A percentile compares a stretch with the other conserved stretches of the same genome.
Evolutionary conservation across 345 rosid species (phyloP).

Genomic region (Hibiscus mutabilis): DNA sequence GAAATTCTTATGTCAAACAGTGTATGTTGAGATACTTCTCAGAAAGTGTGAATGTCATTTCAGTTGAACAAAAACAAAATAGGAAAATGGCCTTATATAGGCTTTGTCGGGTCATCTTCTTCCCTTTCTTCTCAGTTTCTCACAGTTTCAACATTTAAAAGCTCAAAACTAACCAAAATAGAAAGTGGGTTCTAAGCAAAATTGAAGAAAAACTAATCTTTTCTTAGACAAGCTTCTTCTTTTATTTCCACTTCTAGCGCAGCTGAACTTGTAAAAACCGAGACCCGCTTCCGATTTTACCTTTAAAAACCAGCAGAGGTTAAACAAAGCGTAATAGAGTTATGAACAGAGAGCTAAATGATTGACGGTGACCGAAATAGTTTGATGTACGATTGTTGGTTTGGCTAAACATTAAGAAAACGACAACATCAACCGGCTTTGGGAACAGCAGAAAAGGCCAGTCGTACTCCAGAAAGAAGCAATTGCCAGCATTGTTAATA

Average conservation of each 20-base stretch:
- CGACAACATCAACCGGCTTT: background rate
- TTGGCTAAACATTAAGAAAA: background rate
- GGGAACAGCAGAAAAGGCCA: background rate
- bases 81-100: background rate
- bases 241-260: background rate
- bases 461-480: background rate
- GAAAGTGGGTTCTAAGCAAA: background rate
- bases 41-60: background rate
- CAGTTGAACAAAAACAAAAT: background rate
- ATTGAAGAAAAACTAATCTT: slow-evolving; percentile 4
- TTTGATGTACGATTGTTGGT: background rate
- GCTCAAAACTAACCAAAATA: background rate
- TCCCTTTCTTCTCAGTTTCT: background rate
- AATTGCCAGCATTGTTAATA: background rate
- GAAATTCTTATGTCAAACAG: background rate
- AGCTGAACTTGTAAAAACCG: background rate
- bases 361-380: background rate
- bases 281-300: slow-evolving; percentile 4
- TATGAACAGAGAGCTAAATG: background rate
- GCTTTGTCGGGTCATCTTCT: background rate
- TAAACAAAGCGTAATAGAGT: background rate
- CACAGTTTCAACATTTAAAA: background rate
- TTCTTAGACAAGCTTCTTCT: background rate
- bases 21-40: background rate
- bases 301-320: background rate